Evolutionary conservation across 2,329 filamentous ascomycete genomes (phyloP).

Genomic region (Colletotrichum falcatum): DNA sequence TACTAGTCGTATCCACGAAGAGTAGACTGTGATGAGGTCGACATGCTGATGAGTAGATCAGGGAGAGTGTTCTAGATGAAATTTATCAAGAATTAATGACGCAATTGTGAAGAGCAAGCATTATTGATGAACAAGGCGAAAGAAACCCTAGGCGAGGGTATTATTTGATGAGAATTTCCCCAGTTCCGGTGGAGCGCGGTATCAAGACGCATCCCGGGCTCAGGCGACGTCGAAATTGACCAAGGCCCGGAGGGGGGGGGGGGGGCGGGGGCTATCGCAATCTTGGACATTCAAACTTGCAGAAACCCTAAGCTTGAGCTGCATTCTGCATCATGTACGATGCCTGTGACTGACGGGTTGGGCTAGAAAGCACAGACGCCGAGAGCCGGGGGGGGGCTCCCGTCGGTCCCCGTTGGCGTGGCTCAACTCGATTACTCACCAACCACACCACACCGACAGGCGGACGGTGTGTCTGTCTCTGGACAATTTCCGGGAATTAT

Average conservation of each 20-base stretch:
- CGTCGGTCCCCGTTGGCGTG: not conserved
- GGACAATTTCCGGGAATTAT: constrained; percentile 13
- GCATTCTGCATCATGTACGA: not conserved
- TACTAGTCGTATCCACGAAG: no score
- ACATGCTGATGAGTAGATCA: not conserved
- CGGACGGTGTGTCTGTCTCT: constrained; percentile 27
- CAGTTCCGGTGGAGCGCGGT: no score
- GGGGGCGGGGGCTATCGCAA: no score
- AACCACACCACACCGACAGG: constrained; percentile 4
- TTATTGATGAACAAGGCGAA: not conserved
- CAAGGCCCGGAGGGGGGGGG: no score
- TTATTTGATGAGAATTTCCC: no score
- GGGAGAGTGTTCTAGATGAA: not conserved
- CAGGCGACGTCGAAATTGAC: not conserved
- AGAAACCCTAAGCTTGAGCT: constrained; percentile 1
- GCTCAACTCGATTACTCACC: constrained; percentile 15
- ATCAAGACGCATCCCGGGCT: not conserved
- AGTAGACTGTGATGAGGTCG: not conserved
- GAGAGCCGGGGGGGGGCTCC: not conserved
- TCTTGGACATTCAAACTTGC: not conserved
- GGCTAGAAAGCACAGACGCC: constrained; percentile 1
- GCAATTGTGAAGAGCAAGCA: not conserved
- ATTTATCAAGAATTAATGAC: not conserved
- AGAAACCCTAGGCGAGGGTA: not conserved
- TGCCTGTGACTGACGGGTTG: not conserved